phyloP scores from a whole-genome alignment of 2,329 filamentous ascomycete species.

The Aspergillus novoparasiticus region DNA sequence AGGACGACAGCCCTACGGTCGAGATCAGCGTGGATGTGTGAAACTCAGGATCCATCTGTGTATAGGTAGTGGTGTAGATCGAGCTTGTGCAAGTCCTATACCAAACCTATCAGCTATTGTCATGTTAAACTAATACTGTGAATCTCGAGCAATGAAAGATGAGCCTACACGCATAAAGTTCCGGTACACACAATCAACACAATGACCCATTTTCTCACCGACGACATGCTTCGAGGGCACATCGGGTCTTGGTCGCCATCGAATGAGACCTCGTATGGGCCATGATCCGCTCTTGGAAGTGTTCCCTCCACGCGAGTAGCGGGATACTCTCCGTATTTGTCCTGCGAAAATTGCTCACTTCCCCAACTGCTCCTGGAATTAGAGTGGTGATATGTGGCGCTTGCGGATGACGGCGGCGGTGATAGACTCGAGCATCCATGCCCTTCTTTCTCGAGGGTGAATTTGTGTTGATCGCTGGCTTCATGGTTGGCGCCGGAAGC shows the following conservation, averaged over 20 bases:
- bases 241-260: background rate
- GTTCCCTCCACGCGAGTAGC: background rate
- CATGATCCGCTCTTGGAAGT: background rate
- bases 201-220: background rate
- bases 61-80: background rate
- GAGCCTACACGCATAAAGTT: background rate
- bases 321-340: background rate
- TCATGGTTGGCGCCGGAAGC: too few species aligned
- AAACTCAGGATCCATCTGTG: background rate
- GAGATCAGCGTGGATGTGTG: background rate
- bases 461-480: background rate
- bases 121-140: background rate
- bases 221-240: background rate
- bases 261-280: background rate
- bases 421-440: background rate
- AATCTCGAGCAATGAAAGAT: background rate
- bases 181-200: background rate
- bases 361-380: background rate
- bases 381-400: background rate
- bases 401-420: background rate
- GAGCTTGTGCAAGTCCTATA: background rate
- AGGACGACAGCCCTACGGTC: background rate
- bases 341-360: background rate
- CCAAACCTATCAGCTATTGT: background rate
- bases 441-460: background rate